phyloP scores from a whole-genome alignment of 2,329 filamentous ascomycete species.

The Colletotrichum siamense region DNA sequence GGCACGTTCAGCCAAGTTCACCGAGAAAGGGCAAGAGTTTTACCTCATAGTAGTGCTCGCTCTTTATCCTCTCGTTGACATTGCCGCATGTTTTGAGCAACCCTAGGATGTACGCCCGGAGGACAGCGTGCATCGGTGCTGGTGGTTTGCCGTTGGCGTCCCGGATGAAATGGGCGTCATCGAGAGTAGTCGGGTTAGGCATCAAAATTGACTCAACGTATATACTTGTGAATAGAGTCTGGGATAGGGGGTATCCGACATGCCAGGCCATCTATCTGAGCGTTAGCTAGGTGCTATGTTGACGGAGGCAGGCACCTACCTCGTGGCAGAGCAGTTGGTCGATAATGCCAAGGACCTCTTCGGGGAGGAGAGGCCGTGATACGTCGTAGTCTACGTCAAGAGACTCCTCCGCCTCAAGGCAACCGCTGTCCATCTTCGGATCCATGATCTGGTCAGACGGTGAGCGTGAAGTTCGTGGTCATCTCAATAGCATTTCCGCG shows the following conservation, averaged over 20 bases:
- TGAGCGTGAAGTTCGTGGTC: not conserved
- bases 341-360: conserved; percentile 90
- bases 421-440: conserved; percentile 97
- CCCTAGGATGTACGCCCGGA: conserved; percentile 86
- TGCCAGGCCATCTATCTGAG: conserved; percentile 86
- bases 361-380: conserved; percentile 68
- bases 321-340: conserved; percentile 91
- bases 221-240: conserved; percentile 91
- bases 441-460: conserved; percentile 82
- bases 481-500: conserved; percentile 16
- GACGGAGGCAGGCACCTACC: conserved; percentile 49
- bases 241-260: conserved; percentile 91
- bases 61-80: conserved; percentile 77
- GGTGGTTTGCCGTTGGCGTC: conserved; percentile 27
- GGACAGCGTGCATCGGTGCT: conserved; percentile 62
- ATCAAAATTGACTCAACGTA: conserved; percentile 86
- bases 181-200: conserved; percentile 67
- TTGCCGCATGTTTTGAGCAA: conserved; percentile 83
- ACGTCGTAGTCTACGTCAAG: conserved; percentile 86
- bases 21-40: conserved; percentile 23
- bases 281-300: not conserved
- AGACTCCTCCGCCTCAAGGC: conserved; percentile 77
- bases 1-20: not conserved
- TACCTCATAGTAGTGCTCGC: conserved; percentile 92
- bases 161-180: conserved; percentile 68